Conservation (phyloP, 345 rosid species). For the Barbarea vulgaris region DNA sequence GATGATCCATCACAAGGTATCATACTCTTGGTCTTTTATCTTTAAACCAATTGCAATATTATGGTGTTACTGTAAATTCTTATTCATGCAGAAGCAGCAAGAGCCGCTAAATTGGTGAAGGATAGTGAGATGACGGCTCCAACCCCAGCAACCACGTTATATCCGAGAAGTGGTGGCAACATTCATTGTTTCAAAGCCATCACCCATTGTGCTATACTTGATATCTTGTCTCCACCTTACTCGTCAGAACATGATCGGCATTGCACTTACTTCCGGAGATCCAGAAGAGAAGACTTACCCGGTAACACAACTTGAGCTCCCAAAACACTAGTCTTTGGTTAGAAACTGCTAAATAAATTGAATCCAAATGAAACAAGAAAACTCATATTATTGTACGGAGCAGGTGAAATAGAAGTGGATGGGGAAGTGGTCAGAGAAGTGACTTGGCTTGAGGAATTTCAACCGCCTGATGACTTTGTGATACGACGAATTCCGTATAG, state of each 20-base stretch:
- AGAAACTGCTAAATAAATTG: not conserved
- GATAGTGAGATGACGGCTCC: constrained; percentile 74
- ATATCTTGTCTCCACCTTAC: constrained; percentile 76
- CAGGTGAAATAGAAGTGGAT: constrained; percentile 65
- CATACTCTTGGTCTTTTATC: not conserved
- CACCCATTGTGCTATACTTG: constrained; percentile 75
- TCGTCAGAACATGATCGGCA: constrained; percentile 61
- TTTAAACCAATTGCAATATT: not conserved
- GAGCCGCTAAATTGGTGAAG: constrained; percentile 74
- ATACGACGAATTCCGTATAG: constrained; percentile 64
- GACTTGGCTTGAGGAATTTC: constrained; percentile 85
- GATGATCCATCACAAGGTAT: constrained; percentile 69
- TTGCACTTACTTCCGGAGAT: constrained; percentile 66
- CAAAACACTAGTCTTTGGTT: not conserved
- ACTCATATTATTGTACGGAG: not conserved
- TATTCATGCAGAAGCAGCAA: constrained; percentile 52
- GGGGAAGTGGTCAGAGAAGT: constrained; percentile 56
- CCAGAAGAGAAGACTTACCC: constrained; percentile 56
- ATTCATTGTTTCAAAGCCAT: constrained; percentile 80
- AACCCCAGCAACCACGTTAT: constrained; percentile 59
- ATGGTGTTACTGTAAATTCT: constrained; percentile 4
- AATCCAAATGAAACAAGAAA: not conserved
- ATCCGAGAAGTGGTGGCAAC: constrained; percentile 81
- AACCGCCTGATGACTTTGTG: constrained; percentile 80
- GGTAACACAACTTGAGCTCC: constrained; percentile 46